Conservation (phyloP, 257 asterid genomes). For the Perilla frutescens region DNA sequence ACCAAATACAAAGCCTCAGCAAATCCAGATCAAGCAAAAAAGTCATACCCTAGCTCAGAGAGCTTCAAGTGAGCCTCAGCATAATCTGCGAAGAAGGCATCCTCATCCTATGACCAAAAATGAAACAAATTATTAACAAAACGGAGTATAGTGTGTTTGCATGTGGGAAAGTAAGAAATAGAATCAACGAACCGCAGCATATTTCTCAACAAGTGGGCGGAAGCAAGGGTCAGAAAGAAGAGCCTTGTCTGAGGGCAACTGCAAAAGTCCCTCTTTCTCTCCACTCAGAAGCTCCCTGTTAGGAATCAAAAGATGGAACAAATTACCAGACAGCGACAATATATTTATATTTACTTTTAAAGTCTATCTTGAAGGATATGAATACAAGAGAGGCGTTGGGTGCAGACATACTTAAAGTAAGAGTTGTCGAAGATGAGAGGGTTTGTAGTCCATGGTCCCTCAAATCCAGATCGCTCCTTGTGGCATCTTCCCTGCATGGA, state of each 20-base stretch:
- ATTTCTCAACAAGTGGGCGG: slow-evolving; percentile 83
- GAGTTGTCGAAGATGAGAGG: slow-evolving; percentile 87
- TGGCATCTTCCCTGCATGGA: slow-evolving; percentile 80
- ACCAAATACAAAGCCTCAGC: not conserved
- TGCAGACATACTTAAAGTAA: slow-evolving; percentile 67
- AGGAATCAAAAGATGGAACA: not conserved
- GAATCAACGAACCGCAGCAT: slow-evolving; percentile 59
- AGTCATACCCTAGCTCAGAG: slow-evolving; percentile 80
- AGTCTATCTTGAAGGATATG: not conserved
- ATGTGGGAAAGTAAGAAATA: not conserved
- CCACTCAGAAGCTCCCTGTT: slow-evolving; percentile 77
- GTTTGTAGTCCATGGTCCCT: slow-evolving; percentile 88
- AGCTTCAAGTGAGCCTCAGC: slow-evolving; percentile 82
- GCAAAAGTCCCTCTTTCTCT: slow-evolving; percentile 77
- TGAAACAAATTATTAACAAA: not conserved
- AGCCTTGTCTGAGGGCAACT: slow-evolving; percentile 78
- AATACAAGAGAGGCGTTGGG: not conserved
- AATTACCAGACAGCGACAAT: not conserved
- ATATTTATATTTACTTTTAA: not conserved
- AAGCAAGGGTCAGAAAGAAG: slow-evolving; percentile 66
- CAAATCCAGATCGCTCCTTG: slow-evolving; percentile 94
- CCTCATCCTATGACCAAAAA: slow-evolving; percentile 67
- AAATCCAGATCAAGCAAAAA: not conserved
- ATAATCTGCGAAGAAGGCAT: slow-evolving; percentile 82
- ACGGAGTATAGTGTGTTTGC: not conserved